Evolutionary conservation across 2,329 filamentous ascomycete genomes (phyloP), one percentile per base, ranked within the genome.

Genomic region (Fusarium compactum): DNA sequence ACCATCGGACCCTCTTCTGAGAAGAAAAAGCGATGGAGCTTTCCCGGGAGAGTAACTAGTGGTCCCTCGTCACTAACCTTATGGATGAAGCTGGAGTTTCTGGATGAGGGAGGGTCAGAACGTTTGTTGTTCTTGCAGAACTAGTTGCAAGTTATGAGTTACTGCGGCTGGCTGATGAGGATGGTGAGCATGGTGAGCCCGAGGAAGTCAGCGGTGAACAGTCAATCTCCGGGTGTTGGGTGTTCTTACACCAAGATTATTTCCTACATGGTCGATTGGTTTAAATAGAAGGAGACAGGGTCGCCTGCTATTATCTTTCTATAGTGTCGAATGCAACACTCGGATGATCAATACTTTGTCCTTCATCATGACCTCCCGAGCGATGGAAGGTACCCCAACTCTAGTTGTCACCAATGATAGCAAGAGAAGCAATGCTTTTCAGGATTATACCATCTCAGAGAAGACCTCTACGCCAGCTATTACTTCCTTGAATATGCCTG

Each of bases 161-260:
- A 40, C 15, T 45, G 60, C 29, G 59, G 51, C 60, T 65, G 44
- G 51, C 65, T 67, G 64, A 48, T 30, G 38, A 47, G 32, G 9
- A 32, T 47, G 30, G n/a, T 38, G 25, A 47, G 32, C 6, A 38
- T 48, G 25, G 18, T 38, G 30, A 65, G 25, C 9, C 34, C 22
- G 24, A 29, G 8, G 27, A 14, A 32, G 40, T 22, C 32, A 65
- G 32, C 22, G 7, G 24, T 25, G 50, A 20, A 41, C 29, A 25
- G 16, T 29, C 6, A 58, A 22, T 32, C 10, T 45, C 40, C 32
- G 22, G 5, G n/a, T 34, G 22, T 29, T 27, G 14, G 20, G 16
- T 24, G n/a, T 20, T 41, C 15, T 48, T 65, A 50, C 34, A 38
- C 18, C 34, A 41, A 58, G 18, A 48, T 10, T 58, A n/a, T 11